phyloP scores from a whole-genome alignment of 345 rosid species.

The Sonneratia caseolaris region DNA sequence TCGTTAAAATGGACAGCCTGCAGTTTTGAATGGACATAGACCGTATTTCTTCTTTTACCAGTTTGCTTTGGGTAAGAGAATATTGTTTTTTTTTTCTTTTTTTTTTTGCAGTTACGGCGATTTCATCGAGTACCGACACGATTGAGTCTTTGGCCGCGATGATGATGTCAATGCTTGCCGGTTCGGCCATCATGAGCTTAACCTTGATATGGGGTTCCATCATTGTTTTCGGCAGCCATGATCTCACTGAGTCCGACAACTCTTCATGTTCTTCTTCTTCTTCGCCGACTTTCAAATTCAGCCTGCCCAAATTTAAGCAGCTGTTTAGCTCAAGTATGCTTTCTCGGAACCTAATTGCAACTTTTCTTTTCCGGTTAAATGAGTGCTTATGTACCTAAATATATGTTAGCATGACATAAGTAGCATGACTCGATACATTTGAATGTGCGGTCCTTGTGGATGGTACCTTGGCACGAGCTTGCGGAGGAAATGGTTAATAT shows the following conservation, averaged over 20 bases:
- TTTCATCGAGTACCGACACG: conserved; percentile 19
- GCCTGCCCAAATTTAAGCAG: background rate
- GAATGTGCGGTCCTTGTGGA: too few species aligned
- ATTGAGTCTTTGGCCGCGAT: conserved; percentile 21
- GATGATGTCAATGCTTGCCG: conserved; percentile 36
- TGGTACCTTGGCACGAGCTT: too few species aligned
- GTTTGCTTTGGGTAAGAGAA: too few species aligned
- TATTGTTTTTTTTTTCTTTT: background rate
- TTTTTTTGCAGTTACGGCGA: conserved; percentile 16
- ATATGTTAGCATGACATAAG: too few species aligned
- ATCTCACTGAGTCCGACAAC: conserved; percentile 11
- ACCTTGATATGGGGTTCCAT: conserved; percentile 37
- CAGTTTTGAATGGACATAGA: too few species aligned
- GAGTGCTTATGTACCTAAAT: too few species aligned
- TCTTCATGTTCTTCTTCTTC: conserved; percentile 8
- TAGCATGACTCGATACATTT: too few species aligned
- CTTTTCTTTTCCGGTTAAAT: too few species aligned
- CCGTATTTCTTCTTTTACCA: too few species aligned
- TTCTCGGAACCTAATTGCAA: too few species aligned
- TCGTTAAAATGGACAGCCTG: too few species aligned
- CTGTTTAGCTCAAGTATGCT: conserved; percentile 4
- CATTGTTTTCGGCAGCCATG: conserved; percentile 32
- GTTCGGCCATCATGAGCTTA: conserved; percentile 33
- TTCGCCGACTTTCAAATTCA: background rate
- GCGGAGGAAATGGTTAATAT: too few species aligned